Percentiles rank a stretch among this genome's conserved stretches.
phyloP scores from a whole-genome alignment of 257 asterid genomes.

The Solanum peruvianum region DNA sequence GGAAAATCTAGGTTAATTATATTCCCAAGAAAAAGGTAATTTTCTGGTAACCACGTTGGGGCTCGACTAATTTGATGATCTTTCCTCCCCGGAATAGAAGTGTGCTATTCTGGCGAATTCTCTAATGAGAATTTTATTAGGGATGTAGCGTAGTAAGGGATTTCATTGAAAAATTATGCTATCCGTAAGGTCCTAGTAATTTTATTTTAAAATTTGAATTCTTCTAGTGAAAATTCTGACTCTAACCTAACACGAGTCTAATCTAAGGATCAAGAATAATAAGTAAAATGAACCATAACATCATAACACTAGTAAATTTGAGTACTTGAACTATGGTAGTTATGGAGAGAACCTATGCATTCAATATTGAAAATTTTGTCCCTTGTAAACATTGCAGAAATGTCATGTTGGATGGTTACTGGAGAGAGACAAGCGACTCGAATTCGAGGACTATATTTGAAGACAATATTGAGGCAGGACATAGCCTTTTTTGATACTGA shows the following conservation, averaged over 20 bases:
- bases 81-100: neutral
- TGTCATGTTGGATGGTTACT: constrained; percentile 61
- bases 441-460: constrained; percentile 44
- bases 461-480: constrained; percentile 50
- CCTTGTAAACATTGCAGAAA: constrained; percentile 19
- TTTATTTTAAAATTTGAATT: neutral
- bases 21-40: neutral
- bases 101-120: neutral
- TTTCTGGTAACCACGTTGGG: neutral
- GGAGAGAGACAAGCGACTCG: constrained; percentile 61
- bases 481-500: constrained; percentile 55
- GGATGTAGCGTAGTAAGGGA: neutral
- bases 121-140: neutral
- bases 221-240: neutral
- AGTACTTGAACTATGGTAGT: neutral
- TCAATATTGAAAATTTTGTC: neutral
- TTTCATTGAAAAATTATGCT: neutral
- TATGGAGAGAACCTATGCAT: neutral
- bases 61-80: neutral
- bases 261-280: neutral
- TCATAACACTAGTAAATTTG: neutral
- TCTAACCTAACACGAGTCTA: neutral
- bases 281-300: neutral
- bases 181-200: neutral
- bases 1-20: neutral